Percentiles rank a stretch among this genome's conserved stretches.
Evolutionary conservation across 441 rosid genomes (phyloP).

Genomic region (Viola pubescens): DNA sequence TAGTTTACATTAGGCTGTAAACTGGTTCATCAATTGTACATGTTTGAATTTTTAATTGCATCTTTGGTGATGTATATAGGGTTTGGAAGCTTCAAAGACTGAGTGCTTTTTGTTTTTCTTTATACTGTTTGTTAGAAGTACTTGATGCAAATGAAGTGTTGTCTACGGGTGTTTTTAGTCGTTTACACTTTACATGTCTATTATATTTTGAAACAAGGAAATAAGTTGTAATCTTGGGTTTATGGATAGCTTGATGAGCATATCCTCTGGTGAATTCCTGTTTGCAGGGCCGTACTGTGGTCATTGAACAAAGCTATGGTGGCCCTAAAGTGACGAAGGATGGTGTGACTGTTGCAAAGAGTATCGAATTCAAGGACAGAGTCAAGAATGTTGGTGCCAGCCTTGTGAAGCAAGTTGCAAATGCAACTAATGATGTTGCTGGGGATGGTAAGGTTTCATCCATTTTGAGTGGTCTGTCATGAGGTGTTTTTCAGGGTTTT

Average conservation of each 20-base stretch:
- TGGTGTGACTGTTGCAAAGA: conserved; percentile 88
- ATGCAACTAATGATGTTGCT: conserved; percentile 85
- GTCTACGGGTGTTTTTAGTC: too few relatives aligned
- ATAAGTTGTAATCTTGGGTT: not conserved
- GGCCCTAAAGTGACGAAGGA: conserved; percentile 93
- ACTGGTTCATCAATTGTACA: not conserved
- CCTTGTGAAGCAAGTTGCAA: conserved; percentile 93
- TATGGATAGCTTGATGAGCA: not conserved
- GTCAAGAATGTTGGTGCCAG: conserved; percentile 86
- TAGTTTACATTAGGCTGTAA: not conserved
- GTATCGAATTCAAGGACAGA: conserved; percentile 77
- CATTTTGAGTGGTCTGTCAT: not conserved
- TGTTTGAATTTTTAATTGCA: too few relatives aligned
- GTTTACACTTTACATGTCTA: not conserved
- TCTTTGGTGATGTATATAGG: too few relatives aligned
- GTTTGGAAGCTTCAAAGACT: too few relatives aligned
- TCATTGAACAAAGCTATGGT: conserved; percentile 82
- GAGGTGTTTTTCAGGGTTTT: not conserved
- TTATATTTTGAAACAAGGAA: not conserved
- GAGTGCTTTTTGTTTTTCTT: too few relatives aligned
- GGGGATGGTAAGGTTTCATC: conserved; percentile 62
- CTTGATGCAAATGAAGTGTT: too few relatives aligned
- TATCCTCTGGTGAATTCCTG: not conserved
- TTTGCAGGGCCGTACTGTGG: conserved; percentile 71
- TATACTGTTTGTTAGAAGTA: too few relatives aligned